Conservation (phyloP, 371 early-diverging fungal genomes). For the Cladochytrium tenue region DNA sequence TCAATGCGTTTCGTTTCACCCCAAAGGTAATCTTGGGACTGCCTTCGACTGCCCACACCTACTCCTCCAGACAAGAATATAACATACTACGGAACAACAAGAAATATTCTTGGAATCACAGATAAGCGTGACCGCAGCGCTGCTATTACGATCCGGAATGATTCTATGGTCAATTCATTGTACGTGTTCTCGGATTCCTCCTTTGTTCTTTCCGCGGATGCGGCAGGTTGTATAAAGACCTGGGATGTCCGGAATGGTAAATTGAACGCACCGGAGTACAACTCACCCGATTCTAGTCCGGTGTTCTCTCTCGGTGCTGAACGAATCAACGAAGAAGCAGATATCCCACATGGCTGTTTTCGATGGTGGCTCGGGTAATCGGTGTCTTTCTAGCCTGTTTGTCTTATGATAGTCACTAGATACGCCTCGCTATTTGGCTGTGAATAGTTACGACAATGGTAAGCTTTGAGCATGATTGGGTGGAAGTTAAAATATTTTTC, state of each 20-base stretch:
- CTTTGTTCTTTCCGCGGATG: constrained; percentile 79
- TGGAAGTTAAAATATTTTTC: neutral
- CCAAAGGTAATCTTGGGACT: constrained; percentile 50
- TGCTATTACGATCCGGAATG: constrained; percentile 59
- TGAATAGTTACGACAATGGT: constrained; percentile 88
- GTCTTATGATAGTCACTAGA: constrained; percentile 1
- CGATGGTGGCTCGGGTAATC: constrained; percentile 20
- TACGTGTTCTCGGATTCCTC: constrained; percentile 71
- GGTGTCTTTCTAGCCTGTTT: constrained; percentile 1
- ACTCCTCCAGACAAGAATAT: constrained; percentile 62
- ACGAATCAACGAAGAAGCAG: constrained; percentile 71
- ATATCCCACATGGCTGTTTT: constrained; percentile 76
- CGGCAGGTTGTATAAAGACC: constrained; percentile 72
- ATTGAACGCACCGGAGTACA: neutral
- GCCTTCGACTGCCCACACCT: neutral
- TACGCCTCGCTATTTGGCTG: constrained; percentile 72
- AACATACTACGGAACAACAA: constrained; percentile 77
- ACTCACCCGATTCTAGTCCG: constrained; percentile 34
- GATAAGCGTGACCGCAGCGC: constrained; percentile 62
- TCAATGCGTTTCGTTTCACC: constrained; percentile 80
- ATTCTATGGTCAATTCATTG: constrained; percentile 81
- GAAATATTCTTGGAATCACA: constrained; percentile 70
- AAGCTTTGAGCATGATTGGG: constrained; percentile 15
- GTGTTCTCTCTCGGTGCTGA: constrained; percentile 60
- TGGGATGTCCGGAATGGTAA: constrained; percentile 82